Conservation (phyloP, 2,329 filamentous ascomycete genomes). For the Monilinia fructigena region DNA sequence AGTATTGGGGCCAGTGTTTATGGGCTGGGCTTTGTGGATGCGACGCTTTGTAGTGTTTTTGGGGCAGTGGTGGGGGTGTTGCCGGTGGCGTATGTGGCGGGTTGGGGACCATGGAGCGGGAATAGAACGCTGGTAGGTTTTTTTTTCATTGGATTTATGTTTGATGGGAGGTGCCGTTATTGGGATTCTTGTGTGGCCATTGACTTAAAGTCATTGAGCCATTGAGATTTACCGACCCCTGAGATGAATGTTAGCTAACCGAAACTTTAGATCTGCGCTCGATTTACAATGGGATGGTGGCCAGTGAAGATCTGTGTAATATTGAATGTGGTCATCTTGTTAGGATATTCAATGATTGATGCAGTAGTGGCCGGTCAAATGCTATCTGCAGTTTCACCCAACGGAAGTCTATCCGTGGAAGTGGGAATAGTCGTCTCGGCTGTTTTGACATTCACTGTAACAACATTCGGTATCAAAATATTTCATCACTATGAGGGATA, state of each 20-base stretch:
- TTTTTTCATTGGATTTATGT: neutral
- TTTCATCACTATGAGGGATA: conserved; percentile 70
- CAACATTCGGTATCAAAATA: conserved; percentile 64
- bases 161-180: neutral
- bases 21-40: conserved; percentile 56
- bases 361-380: conserved; percentile 68
- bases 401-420: conserved; percentile 58
- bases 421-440: conserved; percentile 67
- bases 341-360: conserved; percentile 63
- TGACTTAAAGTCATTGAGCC: neutral
- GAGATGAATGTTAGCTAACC: conserved; percentile 12
- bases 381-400: conserved; percentile 60
- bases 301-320: conserved; percentile 62
- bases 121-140: conserved; percentile 57
- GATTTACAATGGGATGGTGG: conserved; percentile 65
- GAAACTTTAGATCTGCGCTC: conserved; percentile 45
- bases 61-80: conserved; percentile 55
- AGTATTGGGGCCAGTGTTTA: conserved; percentile 61
- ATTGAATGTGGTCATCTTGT: conserved; percentile 60
- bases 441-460: conserved; percentile 61
- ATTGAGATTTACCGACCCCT: neutral
- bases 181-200: neutral
- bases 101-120: conserved; percentile 59
- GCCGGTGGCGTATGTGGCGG: conserved; percentile 58
- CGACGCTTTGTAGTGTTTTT: conserved; percentile 55